Base-by-base conservation (phyloP, 2,329 filamentous ascomycete species). In the Penicillium sp. region DNA sequence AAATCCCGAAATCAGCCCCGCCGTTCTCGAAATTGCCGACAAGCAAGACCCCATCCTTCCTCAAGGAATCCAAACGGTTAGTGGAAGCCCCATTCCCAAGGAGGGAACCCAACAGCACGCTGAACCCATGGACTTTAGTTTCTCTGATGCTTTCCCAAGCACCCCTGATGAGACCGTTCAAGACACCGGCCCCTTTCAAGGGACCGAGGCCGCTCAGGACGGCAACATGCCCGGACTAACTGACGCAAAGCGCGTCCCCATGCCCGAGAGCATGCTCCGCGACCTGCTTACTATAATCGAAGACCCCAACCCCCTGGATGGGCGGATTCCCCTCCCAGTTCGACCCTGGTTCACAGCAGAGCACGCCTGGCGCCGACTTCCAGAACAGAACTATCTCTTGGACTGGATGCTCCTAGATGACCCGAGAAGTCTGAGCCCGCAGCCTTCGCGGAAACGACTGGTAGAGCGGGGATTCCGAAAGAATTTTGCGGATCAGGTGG, bases 1-100 rank as follows among this genome's bases (percentile, higher is more conserved):
- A 9, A 20, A 38, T 14, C 35, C 35, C 18, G 18, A 28, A 28
- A 27, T 91, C 72, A 90, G 88, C 11, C 31, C 40, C 31, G 35
- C 45, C 10, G 45, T 39, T 7, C 25, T 47, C 2, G 25, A 35
- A 16, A 53, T 49, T 4, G 31, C 49, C 25, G 46, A 50, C 1
- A 41, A 51, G 22, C 33, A 45, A 25, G 50, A 53, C 20, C 28
- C 52, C 28, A 50, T 58, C 36, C 44, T 51, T 18, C 39, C 50
- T 46, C 55, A 40, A 44, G 48, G 36, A 49, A 48, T 53, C 39
- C 42, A 53, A 43, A 58, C 55, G 45, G 55, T 58, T 47, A 53
- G 55, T 58, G 13, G 30, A 20, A 36, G 44, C 22, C 45, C 39
- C 45, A 30, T 27, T 13, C n/a, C 24, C 22, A 35, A 43, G 27